Percentiles rank a stretch among this genome's conserved stretches.
Evolutionary conservation across 306 rosid species (phyloP).

Genomic region (Trifolium pratense): DNA sequence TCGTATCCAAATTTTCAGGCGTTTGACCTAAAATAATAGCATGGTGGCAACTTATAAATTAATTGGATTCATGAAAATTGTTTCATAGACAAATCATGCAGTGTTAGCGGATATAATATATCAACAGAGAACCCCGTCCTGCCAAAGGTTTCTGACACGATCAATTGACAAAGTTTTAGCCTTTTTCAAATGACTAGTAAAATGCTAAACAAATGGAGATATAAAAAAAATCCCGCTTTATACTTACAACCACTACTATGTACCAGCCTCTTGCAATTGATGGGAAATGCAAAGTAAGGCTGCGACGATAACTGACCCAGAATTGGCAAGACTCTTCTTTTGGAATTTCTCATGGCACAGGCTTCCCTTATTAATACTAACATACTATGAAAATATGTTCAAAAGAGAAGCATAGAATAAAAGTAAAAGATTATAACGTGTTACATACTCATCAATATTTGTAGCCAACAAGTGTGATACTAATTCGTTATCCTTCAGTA

Average conservation of each 20-base stretch:
- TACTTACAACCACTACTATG: conserved; percentile 9
- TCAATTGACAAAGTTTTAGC: conserved; percentile 25
- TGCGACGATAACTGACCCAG: neutral
- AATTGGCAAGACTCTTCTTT: neutral
- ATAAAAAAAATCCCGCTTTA: conserved; percentile 23
- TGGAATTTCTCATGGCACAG: conserved; percentile 4
- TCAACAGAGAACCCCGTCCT: neutral
- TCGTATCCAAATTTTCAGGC: conserved; percentile 19
- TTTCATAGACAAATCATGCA: neutral
- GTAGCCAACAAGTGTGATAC: conserved; percentile 55
- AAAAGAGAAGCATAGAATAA: conserved; percentile 28
- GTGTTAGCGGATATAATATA: neutral
- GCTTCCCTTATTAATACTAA: neutral
- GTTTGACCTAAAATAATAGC: conserved; percentile 5
- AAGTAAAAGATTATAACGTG: conserved; percentile 42
- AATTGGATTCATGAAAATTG: conserved; percentile 23
- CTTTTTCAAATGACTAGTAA: conserved; percentile 11
- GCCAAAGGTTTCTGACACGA: conserved; percentile 7
- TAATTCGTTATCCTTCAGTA: conserved; percentile 78
- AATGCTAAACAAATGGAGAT: conserved; percentile 24
- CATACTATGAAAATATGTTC: conserved; percentile 21
- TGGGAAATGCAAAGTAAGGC: conserved; percentile 5
- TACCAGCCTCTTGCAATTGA: neutral
- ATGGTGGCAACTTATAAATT: conserved; percentile 17
- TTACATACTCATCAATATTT: conserved; percentile 57